Base-by-base conservation (phyloP, 768 basidiomycete species). In the Favolaschia claudopus region DNA sequence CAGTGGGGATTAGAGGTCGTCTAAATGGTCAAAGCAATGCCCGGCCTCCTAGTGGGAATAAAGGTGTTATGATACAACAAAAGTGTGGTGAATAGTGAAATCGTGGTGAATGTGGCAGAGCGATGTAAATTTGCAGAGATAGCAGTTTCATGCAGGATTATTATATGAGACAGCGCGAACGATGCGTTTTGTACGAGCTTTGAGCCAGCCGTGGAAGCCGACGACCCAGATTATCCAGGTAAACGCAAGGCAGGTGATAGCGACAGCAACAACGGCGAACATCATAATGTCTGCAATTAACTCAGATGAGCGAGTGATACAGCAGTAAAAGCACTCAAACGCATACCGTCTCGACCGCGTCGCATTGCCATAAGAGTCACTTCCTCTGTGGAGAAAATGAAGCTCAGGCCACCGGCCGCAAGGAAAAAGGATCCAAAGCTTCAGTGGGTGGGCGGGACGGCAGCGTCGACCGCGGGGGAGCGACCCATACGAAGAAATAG, bases 381-480 rank as follows among this genome's bases (percentile, higher is more conserved):
- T 67, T 96, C 93, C 75, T 98, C 95, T 8, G 89, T 90, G 32
- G 91, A 93, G 57, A 95, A 85, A 72, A 96, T 92, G 76, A 98
- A 98, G 46, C 88, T 82, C 55, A 98, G 72, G 10, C 96, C 96
- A 42, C 96, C 96, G 52, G 89, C 89, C 7, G 95, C 85, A 46
- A 96, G 79, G 76, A 91, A 91, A 75, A 98, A 92, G 57, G 92
- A 85, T 15, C 89, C 92, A 99, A 75, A 6, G 90, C 90, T 77
- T 99, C 96, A 0, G 96, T 96, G 0, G 96, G 96, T 6, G 96
- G 96, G 9, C 95, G 87, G 14, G 92, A 93, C 2, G 96, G 96
- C 14, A 93, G 83, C n/a, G 89, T 80, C 2, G 93, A 94, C 13
- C 82, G 82, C 7, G 93, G 91, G 13, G 95, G 95, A 27, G 82